Conservation (phyloP, 257 asterid genomes). For the Rubia yunnanensis region DNA sequence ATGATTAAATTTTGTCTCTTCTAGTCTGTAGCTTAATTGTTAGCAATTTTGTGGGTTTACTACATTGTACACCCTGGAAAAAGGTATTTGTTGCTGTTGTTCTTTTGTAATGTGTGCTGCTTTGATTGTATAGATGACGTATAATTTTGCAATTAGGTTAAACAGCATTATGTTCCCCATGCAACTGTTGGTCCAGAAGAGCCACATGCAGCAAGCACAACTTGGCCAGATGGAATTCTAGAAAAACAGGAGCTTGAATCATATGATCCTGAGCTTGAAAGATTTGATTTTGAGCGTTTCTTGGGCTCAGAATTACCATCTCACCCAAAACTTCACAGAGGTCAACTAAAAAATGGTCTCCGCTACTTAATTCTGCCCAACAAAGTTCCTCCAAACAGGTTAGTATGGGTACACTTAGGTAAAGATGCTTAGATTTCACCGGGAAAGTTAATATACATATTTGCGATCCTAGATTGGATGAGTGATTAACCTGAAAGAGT, state of each 20-base stretch:
- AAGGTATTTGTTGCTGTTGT: neutral
- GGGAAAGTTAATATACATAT: neutral
- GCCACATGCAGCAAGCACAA: constrained; percentile 97
- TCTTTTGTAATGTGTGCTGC: neutral
- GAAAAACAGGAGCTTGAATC: constrained; percentile 62
- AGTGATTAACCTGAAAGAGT: neutral
- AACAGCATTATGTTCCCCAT: constrained; percentile 34
- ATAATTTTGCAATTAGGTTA: constrained; percentile 27
- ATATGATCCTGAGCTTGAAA: constrained; percentile 52
- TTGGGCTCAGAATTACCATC: constrained; percentile 65
- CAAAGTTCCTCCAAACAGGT: constrained; percentile 98
- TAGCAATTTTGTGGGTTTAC: neutral
- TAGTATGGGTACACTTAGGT: neutral
- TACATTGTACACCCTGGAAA: neutral
- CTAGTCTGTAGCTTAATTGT: neutral
- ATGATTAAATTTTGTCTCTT: neutral
- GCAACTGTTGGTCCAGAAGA: constrained; percentile 97
- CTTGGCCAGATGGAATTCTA: constrained; percentile 80
- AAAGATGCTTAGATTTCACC: neutral
- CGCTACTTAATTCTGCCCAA: constrained; percentile 92
- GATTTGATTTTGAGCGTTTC: constrained; percentile 56
- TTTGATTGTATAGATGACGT: constrained; percentile 12
- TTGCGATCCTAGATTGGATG: neutral
- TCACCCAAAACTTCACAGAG: constrained; percentile 90
- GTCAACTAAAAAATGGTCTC: constrained; percentile 89